These are phyloP conservation scores for Leccinum insolens DNA, from an alignment of 1,284 basidiomycete genomes.

Conservation along the genomic window DNA sequence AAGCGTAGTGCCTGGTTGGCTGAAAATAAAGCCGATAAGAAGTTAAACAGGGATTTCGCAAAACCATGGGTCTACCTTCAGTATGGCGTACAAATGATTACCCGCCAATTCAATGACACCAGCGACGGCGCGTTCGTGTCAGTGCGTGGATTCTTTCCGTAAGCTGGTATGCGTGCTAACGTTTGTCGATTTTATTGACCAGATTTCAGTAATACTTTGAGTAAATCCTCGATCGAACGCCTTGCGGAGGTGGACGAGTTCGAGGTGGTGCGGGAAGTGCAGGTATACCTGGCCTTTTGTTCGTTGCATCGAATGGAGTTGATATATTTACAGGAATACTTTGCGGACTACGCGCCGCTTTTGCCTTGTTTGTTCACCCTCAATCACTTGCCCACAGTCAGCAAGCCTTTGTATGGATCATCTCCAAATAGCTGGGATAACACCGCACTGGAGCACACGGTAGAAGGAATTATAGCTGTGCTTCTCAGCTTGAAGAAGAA, in stretches of 20 bases:
- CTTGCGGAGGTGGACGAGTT: conserved; percentile 96
- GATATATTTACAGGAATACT: conserved; percentile 74
- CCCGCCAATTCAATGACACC: no score
- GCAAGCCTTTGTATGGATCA: conserved; percentile 70
- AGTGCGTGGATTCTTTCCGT: conserved; percentile 67
- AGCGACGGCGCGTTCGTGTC: conserved; percentile 44
- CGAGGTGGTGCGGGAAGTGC: conserved; percentile 95
- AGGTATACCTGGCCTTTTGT: conserved; percentile 51
- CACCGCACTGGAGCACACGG: conserved; percentile 75
- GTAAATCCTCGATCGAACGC: conserved; percentile 89
- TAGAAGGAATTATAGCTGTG: conserved; percentile 86
- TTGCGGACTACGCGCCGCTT: conserved; percentile 91
- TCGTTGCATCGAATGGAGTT: conserved; percentile 4
- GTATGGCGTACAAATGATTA: no score
- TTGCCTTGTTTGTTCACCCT: conserved; percentile 89
- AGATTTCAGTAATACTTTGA: conserved; percentile 96
- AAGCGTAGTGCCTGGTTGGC: conserved; percentile 90
- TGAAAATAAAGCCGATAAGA: conserved; percentile 84
- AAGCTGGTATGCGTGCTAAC: conserved; percentile 18
- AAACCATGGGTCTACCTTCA: conserved; percentile 73
- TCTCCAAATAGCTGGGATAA: conserved; percentile 70
- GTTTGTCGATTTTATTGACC: conserved; percentile 12
- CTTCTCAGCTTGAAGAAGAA: conserved; percentile 96
- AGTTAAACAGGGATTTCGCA: conserved; percentile 94
- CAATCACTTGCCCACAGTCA: conserved; percentile 70